phyloP scores from a whole-genome alignment of 2,329 filamentous ascomycete genomes.

The Pseudogymnoascus sp. region DNA sequence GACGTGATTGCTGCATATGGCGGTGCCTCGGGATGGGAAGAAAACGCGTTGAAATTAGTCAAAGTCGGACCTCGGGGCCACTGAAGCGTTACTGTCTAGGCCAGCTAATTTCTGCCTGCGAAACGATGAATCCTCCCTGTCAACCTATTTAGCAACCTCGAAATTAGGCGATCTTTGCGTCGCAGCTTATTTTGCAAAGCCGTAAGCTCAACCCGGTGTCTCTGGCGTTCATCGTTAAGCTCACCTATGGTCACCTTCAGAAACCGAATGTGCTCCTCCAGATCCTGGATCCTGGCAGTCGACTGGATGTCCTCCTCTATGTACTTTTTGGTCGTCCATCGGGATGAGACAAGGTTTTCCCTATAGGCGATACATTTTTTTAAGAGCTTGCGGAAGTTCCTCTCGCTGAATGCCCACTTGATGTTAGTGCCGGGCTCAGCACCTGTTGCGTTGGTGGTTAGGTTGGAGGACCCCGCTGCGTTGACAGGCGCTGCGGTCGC shows the following conservation, averaged over 20 bases:
- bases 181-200: background rate
- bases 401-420: background rate
- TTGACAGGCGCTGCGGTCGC: background rate
- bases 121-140: background rate
- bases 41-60: constrained; percentile 56
- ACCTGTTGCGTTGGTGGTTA: background rate
- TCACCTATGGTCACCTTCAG: background rate
- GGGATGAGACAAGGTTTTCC: background rate
- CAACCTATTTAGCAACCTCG: background rate
- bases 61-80: constrained; percentile 35
- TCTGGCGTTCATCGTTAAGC: background rate
- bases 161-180: background rate
- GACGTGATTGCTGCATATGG: constrained; percentile 45
- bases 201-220: background rate
- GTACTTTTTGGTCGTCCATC: background rate
- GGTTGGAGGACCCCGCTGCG: background rate
- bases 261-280: background rate
- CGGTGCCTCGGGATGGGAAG: constrained; percentile 49
- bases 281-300: background rate
- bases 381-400: background rate
- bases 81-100: constrained; percentile 12
- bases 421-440: background rate
- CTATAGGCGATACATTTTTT: background rate
- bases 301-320: background rate
- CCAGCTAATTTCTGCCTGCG: background rate